Base-by-base conservation (phyloP, 108 stramenopile species). In the Parietichytrium sp. region DNA sequence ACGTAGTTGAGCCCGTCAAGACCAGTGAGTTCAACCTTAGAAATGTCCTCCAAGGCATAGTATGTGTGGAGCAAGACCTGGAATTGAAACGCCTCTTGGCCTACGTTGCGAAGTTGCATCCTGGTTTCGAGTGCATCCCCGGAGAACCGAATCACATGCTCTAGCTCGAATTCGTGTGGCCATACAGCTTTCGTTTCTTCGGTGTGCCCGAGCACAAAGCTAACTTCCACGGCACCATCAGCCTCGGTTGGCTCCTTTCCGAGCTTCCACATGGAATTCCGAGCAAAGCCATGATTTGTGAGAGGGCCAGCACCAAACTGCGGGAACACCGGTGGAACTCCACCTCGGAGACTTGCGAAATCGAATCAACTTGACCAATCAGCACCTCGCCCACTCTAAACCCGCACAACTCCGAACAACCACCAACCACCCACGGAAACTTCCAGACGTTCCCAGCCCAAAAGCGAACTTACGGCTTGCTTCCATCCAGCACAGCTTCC, bases 1-100 rank as follows among this genome's bases (percentile, higher is more conserved):
- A 85, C 45, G 84, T 78, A 89, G 10, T n/a, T 30, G 8, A 81
- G 31, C 4, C 82, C 80, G 15, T 88, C 47, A 38, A 86, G 85
- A 13, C 88, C 88, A 4, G 23, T 6, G 23, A 89, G 33, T 49
- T 84, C 30, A 12, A 82, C 79, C 25, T 54, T 3, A 23, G 29
- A 45, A 29, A 86, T 84, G 42, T 87, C 83, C 72, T 80, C 81
- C 4, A 89, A 49, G 3, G 33, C 0, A 29, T 88, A 30, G 85
- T 89, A 89, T 0, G 88, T 88, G 86, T 89, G 88, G 25, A 87
- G 82, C 84, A 89, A 42, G 4, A 54, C 81, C 82, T 89, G 85
- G 29, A 47, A 81, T 6, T 87, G 80, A 26, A 86, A 87, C 15
- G 80, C 31, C 4, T 79, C 55, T 1, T 86, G 86, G 25, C 85